Evolutionary conservation across 2,329 filamentous ascomycete species (phyloP), one percentile per base, ranked within the genome.

Genomic region (Parasarocladium wereldwijsianum): DNA sequence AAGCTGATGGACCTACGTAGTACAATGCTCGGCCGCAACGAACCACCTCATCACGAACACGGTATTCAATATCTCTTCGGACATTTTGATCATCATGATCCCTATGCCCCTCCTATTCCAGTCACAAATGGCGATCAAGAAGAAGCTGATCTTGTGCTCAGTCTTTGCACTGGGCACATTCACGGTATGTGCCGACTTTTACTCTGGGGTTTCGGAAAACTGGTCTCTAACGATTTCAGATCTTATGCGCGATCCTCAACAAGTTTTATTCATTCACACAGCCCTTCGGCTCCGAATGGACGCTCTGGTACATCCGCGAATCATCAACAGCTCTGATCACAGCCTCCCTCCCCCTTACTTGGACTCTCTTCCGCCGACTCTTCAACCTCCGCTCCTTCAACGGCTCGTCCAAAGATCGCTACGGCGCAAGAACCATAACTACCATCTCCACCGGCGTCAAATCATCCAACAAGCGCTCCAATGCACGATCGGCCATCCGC

Each of bases 21-120:
- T 53, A 2, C 67, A 75, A 55, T 75, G 69, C 42, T 65, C 66
- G 1, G 63, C 68, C 0, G 59, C 65, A 2, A 54, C 62, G 11
- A 54, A 70, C 41, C 72, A 72, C 39, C 56, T 70, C 8, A 70
- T 72, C 29, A 63, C 65, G 11, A 70, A 74, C 34, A 61, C 65
- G 2, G 54, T 60, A 4, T 62, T 76, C 42, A 76, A 76, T 39
- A 63, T 75, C 28, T 61, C 64, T 3, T 71, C 67, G 16, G 71
- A 76, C 37, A 21, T 72, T 3, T 57, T 68, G 50, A 73, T 76
- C 43, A 62, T 76, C 17, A 42, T 57, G 4, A 62, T 76, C 13
- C 67, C 69, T 1, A 55, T 75, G 37, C 68, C 69, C 2, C 38
- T 64, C 16, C 53, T 75, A 16, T 38, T 64, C 8, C 56, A 56